Evolutionary conservation across 495 filamentous ascomycete species (phyloP).

Genomic region (Podospora didyma): DNA sequence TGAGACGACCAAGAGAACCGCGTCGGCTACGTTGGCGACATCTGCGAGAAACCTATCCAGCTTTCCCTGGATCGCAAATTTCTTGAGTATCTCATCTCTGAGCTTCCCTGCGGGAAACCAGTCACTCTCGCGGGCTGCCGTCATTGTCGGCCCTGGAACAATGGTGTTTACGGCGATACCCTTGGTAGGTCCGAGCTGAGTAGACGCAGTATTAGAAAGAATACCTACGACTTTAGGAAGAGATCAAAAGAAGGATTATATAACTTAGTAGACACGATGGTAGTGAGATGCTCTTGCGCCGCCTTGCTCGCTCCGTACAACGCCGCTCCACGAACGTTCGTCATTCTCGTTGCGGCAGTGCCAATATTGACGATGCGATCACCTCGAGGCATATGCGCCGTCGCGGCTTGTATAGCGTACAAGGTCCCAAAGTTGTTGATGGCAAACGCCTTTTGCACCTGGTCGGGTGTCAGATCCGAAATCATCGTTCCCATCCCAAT

Average conservation of each 20-base stretch:
- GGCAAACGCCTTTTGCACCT: slow-evolving; percentile 18
- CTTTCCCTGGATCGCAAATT: slow-evolving; percentile 29
- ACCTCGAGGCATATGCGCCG: slow-evolving; percentile 30
- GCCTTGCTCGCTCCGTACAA: slow-evolving; percentile 32
- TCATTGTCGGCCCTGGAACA: slow-evolving; percentile 29
- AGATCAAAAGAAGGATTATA: neutral
- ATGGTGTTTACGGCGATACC: slow-evolving; percentile 41
- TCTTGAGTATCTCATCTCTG: slow-evolving; percentile 3
- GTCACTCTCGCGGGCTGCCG: slow-evolving; percentile 22
- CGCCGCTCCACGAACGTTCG: neutral
- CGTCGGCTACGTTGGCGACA: slow-evolving; percentile 44
- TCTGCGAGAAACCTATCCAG: slow-evolving; percentile 21
- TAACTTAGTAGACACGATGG: slow-evolving; percentile 25
- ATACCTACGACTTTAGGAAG: no score
- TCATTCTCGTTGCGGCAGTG: slow-evolving; percentile 33
- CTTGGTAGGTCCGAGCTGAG: slow-evolving; percentile 29
- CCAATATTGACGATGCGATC: slow-evolving; percentile 43
- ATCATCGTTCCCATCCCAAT: neutral
- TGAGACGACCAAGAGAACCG: slow-evolving; percentile 39
- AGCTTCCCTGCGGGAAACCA: slow-evolving; percentile 4
- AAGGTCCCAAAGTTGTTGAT: slow-evolving; percentile 29
- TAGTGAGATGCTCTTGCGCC: slow-evolving; percentile 28
- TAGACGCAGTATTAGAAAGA: neutral
- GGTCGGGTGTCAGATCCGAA: slow-evolving; percentile 9
- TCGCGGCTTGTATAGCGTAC: slow-evolving; percentile 26